These are phyloP conservation scores for Talaromyces stipitatus DNA, from an alignment of 495 filamentous ascomycete species.

Conservation along the genomic window DNA sequence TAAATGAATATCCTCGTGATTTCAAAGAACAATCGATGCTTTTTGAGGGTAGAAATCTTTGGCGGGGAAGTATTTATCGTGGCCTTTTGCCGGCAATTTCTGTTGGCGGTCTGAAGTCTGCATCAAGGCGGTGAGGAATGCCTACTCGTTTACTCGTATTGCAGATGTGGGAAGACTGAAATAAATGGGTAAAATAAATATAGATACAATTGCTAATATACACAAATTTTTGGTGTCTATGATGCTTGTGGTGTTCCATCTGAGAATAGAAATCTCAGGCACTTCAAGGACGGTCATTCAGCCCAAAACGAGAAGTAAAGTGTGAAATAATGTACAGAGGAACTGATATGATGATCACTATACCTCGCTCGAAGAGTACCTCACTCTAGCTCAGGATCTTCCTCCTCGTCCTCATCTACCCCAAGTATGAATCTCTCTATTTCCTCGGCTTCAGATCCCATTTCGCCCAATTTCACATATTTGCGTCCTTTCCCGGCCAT, in stretches of 20 bases:
- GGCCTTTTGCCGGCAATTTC: constrained; percentile 1
- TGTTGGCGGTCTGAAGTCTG: background rate
- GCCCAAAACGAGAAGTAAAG: background rate
- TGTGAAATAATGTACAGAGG: background rate
- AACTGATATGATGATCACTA: too few species aligned
- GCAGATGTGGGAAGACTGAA: background rate
- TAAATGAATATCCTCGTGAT: background rate
- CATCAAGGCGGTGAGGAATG: background rate
- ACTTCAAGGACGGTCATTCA: background rate
- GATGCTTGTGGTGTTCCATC: too few species aligned
- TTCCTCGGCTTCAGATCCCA: constrained; percentile 3
- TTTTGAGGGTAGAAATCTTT: background rate
- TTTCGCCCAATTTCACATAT: background rate
- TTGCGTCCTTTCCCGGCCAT: constrained; percentile 29
- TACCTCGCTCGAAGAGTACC: too few species aligned
- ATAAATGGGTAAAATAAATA: background rate
- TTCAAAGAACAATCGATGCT: background rate
- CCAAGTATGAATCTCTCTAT: constrained; percentile 1
- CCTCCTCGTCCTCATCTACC: constrained; percentile 3
- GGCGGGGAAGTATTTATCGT: background rate
- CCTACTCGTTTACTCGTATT: background rate
- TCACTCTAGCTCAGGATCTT: background rate
- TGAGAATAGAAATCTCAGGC: background rate
- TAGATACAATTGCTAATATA: background rate
- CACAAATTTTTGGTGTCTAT: background rate